phyloP scores from a whole-genome alignment of 1,284 basidiomycete species.

The Ustilago sp. region DNA sequence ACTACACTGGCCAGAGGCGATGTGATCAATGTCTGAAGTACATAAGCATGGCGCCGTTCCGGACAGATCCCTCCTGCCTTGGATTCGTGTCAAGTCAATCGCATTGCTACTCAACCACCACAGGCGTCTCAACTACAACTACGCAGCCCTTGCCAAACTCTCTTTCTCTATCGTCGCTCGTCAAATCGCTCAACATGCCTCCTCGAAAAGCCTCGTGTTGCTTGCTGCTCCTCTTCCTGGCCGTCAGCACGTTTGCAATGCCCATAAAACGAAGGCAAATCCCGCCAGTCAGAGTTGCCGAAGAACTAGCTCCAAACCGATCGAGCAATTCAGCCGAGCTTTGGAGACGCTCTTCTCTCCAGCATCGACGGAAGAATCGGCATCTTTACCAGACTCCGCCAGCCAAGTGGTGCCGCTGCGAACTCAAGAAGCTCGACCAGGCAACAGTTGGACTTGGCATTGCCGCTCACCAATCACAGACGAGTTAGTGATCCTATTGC shows the following conservation, averaged over 20 bases:
- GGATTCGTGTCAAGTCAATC: background rate
- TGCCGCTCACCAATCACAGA: conserved; percentile 6
- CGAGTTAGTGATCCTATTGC: background rate
- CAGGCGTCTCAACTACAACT: background rate
- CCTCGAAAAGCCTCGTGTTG: background rate
- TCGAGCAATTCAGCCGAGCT: background rate
- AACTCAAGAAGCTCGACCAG: background rate
- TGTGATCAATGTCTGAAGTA: no score
- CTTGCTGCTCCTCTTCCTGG: background rate
- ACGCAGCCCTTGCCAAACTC: background rate
- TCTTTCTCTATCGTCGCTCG: background rate
- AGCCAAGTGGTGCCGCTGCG: background rate
- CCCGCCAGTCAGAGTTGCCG: background rate
- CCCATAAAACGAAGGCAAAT: background rate
- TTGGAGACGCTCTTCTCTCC: background rate
- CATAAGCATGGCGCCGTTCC: background rate
- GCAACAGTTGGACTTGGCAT: background rate
- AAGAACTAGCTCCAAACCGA: background rate
- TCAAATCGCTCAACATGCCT: background rate
- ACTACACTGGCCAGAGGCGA: no score
- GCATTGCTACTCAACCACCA: background rate
- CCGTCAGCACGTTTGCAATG: background rate
- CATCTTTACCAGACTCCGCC: background rate
- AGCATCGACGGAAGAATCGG: background rate
- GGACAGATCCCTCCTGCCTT: background rate